Evolutionary conservation across 129 eudicot genomes (phyloP).

Genomic region (Heracleum sosnowskyi): DNA sequence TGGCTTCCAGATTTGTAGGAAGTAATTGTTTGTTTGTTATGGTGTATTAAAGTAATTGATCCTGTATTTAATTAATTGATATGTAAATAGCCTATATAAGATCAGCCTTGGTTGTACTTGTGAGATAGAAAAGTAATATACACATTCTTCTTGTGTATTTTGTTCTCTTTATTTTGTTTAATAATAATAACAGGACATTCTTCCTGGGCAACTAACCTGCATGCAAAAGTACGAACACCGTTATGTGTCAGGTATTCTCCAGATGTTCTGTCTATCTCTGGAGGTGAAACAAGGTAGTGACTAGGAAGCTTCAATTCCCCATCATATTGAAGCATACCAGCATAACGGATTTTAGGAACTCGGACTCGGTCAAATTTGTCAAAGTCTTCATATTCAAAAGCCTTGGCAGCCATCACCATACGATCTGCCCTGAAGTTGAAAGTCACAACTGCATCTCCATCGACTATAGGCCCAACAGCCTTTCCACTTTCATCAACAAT

Average conservation of each 20-base stretch:
- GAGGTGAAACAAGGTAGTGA: conserved; percentile 57
- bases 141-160: no score
- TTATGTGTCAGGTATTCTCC: conserved; percentile 56
- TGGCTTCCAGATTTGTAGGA: no score
- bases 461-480: conserved; percentile 59
- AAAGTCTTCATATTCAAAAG: conserved; percentile 50
- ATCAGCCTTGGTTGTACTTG: no score
- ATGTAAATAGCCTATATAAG: no score
- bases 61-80: no score
- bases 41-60: no score
- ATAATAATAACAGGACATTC: neutral
- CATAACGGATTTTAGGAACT: conserved; percentile 52
- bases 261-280: conserved; percentile 61
- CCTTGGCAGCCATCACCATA: conserved; percentile 66
- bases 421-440: conserved; percentile 64
- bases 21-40: no score
- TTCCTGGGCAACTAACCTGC: conserved; percentile 37
- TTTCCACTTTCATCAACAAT: conserved; percentile 54
- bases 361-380: conserved; percentile 57
- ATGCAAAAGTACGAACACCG: conserved; percentile 59
- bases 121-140: no score
- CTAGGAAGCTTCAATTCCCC: conserved; percentile 67
- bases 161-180: no score
- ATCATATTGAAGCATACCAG: conserved; percentile 75
- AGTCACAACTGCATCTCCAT: conserved; percentile 70